Percentiles rank a stretch among this genome's conserved stretches.
These are phyloP conservation scores for Alternaria metachromatica DNA, from an alignment of 2,329 filamentous ascomycete species.

Conservation along the genomic window DNA sequence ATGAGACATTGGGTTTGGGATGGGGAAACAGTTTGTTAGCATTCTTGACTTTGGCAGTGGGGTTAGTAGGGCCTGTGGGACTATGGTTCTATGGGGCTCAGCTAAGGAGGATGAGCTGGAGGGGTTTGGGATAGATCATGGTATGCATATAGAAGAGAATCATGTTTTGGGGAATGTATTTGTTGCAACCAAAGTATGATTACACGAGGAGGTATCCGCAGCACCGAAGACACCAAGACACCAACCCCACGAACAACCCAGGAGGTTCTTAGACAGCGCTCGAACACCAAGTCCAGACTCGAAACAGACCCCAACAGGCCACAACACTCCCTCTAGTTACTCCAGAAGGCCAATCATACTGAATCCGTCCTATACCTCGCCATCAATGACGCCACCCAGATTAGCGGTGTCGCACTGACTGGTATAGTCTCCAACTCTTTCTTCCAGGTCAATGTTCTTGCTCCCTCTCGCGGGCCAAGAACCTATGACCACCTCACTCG, in stretches of 20 bases:
- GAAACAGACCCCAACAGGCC: background rate
- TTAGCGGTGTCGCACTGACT: background rate
- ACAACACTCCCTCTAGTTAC: background rate
- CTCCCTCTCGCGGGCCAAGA: background rate
- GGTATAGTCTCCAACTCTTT: background rate
- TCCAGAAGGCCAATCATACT: background rate
- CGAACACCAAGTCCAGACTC: background rate
- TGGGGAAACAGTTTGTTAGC: conserved; percentile 64
- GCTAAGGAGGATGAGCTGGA: conserved; percentile 34
- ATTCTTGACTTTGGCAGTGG: conserved; percentile 57
- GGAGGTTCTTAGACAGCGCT: background rate
- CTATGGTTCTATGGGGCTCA: conserved; percentile 52
- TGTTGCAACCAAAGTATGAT: background rate
- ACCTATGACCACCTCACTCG: background rate
- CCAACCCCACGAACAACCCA: background rate
- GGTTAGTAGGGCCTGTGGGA: conserved; percentile 56
- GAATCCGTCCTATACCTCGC: background rate
- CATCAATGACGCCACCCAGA: background rate
- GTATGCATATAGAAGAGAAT: background rate
- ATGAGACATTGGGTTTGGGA: conserved; percentile 62
- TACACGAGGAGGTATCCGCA: background rate
- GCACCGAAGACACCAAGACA: background rate
- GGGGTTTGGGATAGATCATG: conserved; percentile 7
- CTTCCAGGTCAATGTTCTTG: background rate
- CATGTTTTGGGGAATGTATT: background rate